Base-by-base conservation (phyloP, 345 rosid genomes). In the Gossypium herbaceum region DNA sequence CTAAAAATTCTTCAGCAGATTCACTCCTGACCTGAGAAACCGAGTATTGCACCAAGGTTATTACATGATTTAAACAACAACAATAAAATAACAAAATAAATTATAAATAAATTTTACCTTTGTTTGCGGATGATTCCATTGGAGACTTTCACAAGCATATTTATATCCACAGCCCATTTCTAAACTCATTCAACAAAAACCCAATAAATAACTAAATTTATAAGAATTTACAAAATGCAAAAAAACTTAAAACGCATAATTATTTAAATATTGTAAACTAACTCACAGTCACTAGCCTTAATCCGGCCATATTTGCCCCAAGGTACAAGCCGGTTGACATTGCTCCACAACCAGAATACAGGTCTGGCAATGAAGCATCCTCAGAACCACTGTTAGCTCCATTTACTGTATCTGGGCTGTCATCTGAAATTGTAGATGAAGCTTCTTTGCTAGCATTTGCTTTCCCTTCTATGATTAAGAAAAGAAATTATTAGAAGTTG, bases 331-430 rank as follows among this genome's bases (percentile, higher is more conserved):
- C 97, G 1, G 91, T 94, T 0, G 98, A 91, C 97, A 94, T 90
- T 9, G 92, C 97, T 7, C 97, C 95, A 81, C 98, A 94, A 4
- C 97, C 97, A 57, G 90, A 84, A 74, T 94, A 92, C 68, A 91
- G 82, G 71, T 94, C 98, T 2, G 90, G 70, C 82, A 94, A 52
- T 12, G 84, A 79, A 58, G n/a, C 75, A 54, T 81, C 83, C 54
- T 43, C 64, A n/a, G n/a, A 12, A 3, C 52, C 54, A 41, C 76
- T 75, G 44, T 76, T 72, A 44, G 44, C 54, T 25, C 50, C 80
- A 22, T 13, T 29, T 65, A 56, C 59, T 43, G 22, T 79, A 44
- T 73, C 75, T 12, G 29, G 65, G 9, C 79, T 83, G 2, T 84
- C 91, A 65, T 78, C 86, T 0, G 92, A 89, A 76, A 90, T 81